Conservation (phyloP, 192 early-diverging fungal species). For the Umbelopsis sp. region DNA sequence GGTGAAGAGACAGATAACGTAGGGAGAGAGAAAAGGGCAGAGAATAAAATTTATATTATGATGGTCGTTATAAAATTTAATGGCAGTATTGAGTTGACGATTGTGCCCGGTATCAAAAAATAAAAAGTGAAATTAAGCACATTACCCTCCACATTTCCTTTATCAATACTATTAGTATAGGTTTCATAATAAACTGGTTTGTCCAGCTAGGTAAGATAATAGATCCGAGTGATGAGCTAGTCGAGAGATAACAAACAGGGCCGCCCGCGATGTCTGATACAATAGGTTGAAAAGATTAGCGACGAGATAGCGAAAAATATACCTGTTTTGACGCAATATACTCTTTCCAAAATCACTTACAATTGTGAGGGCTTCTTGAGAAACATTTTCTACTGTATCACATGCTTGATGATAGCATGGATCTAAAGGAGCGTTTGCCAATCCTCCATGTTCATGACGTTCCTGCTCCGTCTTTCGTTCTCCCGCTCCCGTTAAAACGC, state of each 20-base stretch:
- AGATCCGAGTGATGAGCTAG: conserved; percentile 7
- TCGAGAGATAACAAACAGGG: conserved; percentile 17
- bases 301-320: background rate
- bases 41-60: background rate
- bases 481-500: conserved; percentile 63
- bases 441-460: conserved; percentile 57
- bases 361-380: conserved; percentile 50
- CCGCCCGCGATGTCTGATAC: conserved; percentile 3
- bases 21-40: background rate
- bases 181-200: background rate
- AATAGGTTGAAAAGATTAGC: background rate
- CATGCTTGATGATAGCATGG: conserved; percentile 73
- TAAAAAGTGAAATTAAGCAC: background rate
- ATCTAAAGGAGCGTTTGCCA: conserved; percentile 65
- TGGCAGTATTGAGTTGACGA: background rate
- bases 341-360: background rate
- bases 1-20: background rate
- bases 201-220: conserved; percentile 1
- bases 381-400: conserved; percentile 67
- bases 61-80: background rate
- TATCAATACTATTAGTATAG: background rate
- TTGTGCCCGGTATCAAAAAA: background rate
- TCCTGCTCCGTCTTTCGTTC: conserved; percentile 59
- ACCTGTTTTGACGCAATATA: too few species aligned
- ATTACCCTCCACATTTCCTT: background rate